Evolutionary conservation across 1,139 yeast genomes (phyloP).

Genomic region (Geotrichum candidum): DNA sequence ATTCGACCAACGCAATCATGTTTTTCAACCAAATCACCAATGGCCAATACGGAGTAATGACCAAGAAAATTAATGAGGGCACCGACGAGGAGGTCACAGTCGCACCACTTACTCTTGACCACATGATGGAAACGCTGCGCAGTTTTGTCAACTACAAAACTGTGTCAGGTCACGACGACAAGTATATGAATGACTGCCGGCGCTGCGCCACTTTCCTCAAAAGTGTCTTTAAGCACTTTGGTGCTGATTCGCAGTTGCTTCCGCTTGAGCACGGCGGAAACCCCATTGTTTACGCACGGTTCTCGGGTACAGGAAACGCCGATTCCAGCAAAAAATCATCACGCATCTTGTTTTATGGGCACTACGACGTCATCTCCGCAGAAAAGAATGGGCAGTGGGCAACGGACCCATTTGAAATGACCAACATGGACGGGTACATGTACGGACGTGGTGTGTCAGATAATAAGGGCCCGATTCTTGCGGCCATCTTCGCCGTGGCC

Average conservation of each 20-base stretch:
- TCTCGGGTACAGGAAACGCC: conserved; percentile 36
- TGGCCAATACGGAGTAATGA: neutral
- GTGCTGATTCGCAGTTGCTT: conserved; percentile 66
- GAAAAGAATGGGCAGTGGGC: conserved; percentile 59
- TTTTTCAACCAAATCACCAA: conserved; percentile 6
- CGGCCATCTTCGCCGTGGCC: conserved; percentile 83
- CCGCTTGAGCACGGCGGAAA: conserved; percentile 67
- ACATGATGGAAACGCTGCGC: conserved; percentile 55
- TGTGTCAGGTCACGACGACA: conserved; percentile 63
- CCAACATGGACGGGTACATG: conserved; percentile 76
- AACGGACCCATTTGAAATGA: conserved; percentile 69
- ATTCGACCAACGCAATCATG: conserved; percentile 14
- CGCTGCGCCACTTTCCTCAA: conserved; percentile 77
- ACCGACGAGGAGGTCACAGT: conserved; percentile 3
- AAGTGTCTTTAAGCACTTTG: conserved; percentile 57
- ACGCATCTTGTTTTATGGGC: conserved; percentile 79
- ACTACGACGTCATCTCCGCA: conserved; percentile 84
- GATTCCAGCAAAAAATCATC: neutral
- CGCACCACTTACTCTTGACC: conserved; percentile 44
- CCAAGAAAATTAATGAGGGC: neutral
- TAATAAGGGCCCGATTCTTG: conserved; percentile 90
- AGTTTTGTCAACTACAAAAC: conserved; percentile 66
- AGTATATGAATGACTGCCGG: conserved; percentile 71
- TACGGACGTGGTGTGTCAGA: conserved; percentile 93
- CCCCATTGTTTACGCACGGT: conserved; percentile 79